Conservation (phyloP, 805 yeast species). For the Teunomyces barrocoloradensis region DNA sequence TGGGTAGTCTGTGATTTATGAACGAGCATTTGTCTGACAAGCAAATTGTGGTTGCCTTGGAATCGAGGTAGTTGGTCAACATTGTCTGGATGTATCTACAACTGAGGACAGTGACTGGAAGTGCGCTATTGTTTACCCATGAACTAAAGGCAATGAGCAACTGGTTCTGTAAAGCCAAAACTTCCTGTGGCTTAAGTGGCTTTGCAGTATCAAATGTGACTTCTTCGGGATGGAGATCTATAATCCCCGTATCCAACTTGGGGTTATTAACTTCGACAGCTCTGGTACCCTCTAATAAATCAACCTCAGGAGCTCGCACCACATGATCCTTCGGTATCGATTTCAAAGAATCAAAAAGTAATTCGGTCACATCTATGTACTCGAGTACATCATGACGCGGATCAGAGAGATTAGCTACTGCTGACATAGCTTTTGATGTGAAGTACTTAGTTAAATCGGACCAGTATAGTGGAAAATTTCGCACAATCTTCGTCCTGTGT, state of each 20-base stretch:
- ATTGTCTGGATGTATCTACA: conserved; percentile 68
- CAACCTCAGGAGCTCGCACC: conserved; percentile 57
- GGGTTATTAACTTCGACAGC: conserved; percentile 77
- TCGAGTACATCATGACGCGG: background rate
- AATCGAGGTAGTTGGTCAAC: conserved; percentile 19
- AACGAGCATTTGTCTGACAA: conserved; percentile 6
- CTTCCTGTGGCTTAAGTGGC: conserved; percentile 27
- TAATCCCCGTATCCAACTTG: conserved; percentile 73
- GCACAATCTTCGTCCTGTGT: background rate
- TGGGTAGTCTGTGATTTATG: conserved; percentile 4
- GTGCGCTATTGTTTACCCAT: conserved; percentile 75
- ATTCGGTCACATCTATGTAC: conserved; percentile 54
- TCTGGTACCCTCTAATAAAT: conserved; percentile 78
- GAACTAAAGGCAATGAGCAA: conserved; percentile 54
- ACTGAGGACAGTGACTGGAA: conserved; percentile 75
- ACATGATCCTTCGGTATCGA: conserved; percentile 51
- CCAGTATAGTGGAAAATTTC: conserved; percentile 1
- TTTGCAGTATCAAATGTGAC: conserved; percentile 42
- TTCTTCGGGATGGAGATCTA: conserved; percentile 47
- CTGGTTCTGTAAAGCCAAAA: conserved; percentile 52
- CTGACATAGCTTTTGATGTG: background rate
- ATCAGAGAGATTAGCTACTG: background rate
- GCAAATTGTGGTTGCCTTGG: background rate
- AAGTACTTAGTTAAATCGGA: background rate
- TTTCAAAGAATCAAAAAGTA: conserved; percentile 41